Evolutionary conservation across 768 basidiomycete genomes (phyloP), one percentile per base, ranked within the genome.

Genomic region (Trametes sanguinea): DNA sequence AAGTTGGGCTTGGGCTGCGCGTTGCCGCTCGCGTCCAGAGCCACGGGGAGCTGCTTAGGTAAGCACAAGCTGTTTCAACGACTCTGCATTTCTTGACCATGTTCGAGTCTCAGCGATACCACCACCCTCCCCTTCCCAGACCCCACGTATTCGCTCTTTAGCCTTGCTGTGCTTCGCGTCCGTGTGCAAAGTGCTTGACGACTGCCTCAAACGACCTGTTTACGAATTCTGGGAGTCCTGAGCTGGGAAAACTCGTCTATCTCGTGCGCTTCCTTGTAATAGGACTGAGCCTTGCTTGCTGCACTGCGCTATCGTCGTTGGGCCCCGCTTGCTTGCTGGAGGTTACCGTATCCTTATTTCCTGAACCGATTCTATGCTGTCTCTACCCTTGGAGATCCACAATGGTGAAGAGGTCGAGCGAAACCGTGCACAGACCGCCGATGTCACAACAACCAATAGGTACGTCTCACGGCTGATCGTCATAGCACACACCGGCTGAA

Each of bases 31-130:
- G 44, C 6, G 39, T 17, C 39, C 37, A 29, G 27, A 44, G 53
- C 53, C 39, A 32, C 33, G 35, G 51, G 35, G 55, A 30, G 30
- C 3, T n/a, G 51, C 52, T 64, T 55, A 64, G n/a, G 30, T 64
- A 54, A 64, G 42, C 58, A 45, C 47, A n/a, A 39, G 14, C 29
- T 50, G 54, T 60, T 56, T 60, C 57, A 42, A 59, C 54, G 40
- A 13, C 3, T 33, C 30, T 59, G 42, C 57, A 51, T 56, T 58
- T 63, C 63, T 64, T 64, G 63, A 46, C 55, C 17, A 37, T 51
- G 57, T 59, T 51, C 53, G 54, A 47, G 44, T 58, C 52, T 58
- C 63, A 51, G 58, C 58, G 58, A 60, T 52, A 60, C 63, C 58
- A 64, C 58, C 63, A 64, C 58, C 54, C 43, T 50, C 17, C 42